These are phyloP conservation scores for Senna siamea DNA, from an alignment of 306 rosid genomes.

Conservation along the genomic window DNA sequence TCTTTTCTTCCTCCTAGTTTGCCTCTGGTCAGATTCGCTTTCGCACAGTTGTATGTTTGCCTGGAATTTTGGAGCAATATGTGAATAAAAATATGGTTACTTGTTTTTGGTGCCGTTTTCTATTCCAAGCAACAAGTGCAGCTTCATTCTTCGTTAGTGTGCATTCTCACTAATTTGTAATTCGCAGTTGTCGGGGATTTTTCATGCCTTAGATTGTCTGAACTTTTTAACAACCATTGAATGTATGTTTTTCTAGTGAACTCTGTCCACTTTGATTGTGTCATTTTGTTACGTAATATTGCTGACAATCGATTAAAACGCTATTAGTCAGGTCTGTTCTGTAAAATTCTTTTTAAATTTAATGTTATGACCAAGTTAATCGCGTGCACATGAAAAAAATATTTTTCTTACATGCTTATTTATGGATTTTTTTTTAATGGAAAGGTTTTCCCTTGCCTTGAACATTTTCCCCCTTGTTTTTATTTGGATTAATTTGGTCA, in stretches of 20 bases:
- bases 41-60: background rate
- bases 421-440: too few relatives aligned
- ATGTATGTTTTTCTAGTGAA: background rate
- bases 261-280: background rate
- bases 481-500: background rate
- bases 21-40: background rate
- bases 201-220: background rate
- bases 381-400: background rate
- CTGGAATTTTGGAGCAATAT: background rate
- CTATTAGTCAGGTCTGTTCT: background rate
- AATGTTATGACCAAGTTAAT: background rate
- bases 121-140: background rate
- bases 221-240: background rate
- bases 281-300: background rate
- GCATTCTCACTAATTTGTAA: background rate
- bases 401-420: background rate
- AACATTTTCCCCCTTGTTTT: background rate
- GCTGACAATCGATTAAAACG: too few relatives aligned
- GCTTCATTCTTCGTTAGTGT: background rate
- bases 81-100: background rate
- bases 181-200: background rate
- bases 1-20: background rate
- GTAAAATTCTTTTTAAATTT: background rate
- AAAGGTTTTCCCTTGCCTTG: background rate
- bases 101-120: background rate